Percentiles rank a stretch among this genome's conserved stretches.
Conservation (phyloP, 2,329 filamentous ascomycete genomes). For the Chaetomium olivaceum region DNA sequence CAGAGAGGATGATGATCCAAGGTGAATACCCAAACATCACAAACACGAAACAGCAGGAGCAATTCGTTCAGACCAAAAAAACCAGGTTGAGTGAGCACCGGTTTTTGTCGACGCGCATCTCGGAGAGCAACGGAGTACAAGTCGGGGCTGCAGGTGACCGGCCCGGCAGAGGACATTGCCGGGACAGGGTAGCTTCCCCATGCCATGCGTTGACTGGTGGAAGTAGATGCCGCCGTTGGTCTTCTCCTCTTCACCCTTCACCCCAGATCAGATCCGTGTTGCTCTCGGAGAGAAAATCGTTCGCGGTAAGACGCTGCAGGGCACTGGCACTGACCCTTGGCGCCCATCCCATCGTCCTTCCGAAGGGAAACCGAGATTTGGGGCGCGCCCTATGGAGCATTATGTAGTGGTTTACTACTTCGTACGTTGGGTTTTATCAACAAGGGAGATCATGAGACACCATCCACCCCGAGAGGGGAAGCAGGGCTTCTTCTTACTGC, state of each 20-base stretch:
- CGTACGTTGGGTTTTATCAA: background rate
- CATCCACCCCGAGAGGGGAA: background rate
- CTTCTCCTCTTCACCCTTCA: background rate
- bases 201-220: conserved; percentile 1
- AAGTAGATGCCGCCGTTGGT: background rate
- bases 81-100: background rate
- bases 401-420: too few relatives aligned
- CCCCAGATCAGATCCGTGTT: background rate
- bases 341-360: background rate
- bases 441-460: background rate
- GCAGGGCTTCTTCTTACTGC: background rate
- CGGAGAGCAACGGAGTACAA: background rate
- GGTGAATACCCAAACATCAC: background rate
- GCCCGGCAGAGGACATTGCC: background rate
- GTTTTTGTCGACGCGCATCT: background rate
- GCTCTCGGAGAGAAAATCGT: background rate
- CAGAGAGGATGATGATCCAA: background rate
- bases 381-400: background rate
- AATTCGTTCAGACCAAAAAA: background rate
- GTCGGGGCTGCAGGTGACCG: background rate
- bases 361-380: conserved; percentile 4
- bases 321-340: background rate
- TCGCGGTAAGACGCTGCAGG: background rate
- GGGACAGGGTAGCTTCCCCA: background rate
- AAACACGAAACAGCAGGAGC: background rate